Conservation (phyloP, 495 filamentous ascomycete genomes). For the Schizothecium vesticola region DNA sequence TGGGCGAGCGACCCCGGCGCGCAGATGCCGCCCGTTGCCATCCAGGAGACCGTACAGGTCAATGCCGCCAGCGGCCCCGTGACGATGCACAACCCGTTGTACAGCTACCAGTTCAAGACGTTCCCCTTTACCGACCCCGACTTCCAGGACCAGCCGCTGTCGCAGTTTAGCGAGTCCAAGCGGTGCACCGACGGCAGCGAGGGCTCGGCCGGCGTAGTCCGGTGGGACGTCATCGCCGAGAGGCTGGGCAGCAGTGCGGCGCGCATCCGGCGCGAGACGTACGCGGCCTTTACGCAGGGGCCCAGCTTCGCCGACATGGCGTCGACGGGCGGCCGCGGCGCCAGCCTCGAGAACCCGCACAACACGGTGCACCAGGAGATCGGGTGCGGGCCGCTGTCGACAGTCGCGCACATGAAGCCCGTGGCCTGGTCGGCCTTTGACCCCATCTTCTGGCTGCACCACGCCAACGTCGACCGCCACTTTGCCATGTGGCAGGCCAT, state of each 20-base stretch:
- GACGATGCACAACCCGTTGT: background rate
- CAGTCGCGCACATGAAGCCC: slow-evolving; percentile 18
- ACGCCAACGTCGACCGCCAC: slow-evolving; percentile 42
- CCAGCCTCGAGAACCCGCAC: slow-evolving; percentile 27
- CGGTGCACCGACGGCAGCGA: background rate
- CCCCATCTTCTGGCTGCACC: too few relatives aligned
- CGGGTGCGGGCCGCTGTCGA: slow-evolving; percentile 1
- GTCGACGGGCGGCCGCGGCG: background rate
- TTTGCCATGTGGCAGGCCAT: slow-evolving; percentile 35
- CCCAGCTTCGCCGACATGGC: slow-evolving; percentile 1
- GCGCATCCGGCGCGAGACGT: background rate
- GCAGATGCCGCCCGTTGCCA: background rate
- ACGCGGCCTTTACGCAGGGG: background rate
- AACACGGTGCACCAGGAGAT: slow-evolving; percentile 26
- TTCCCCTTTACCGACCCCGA: slow-evolving; percentile 2
- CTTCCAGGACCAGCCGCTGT: background rate
- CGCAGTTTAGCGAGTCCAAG: slow-evolving; percentile 1
- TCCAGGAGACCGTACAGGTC: background rate
- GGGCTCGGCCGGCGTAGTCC: background rate
- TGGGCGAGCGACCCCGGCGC: background rate
- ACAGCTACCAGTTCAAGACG: background rate
- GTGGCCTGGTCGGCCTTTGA: too few relatives aligned
- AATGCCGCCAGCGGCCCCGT: background rate
- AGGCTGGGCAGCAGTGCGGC: background rate
- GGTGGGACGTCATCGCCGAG: background rate